Conservation (phyloP, 305 asterid genomes). For the Fraxinus velutina region DNA sequence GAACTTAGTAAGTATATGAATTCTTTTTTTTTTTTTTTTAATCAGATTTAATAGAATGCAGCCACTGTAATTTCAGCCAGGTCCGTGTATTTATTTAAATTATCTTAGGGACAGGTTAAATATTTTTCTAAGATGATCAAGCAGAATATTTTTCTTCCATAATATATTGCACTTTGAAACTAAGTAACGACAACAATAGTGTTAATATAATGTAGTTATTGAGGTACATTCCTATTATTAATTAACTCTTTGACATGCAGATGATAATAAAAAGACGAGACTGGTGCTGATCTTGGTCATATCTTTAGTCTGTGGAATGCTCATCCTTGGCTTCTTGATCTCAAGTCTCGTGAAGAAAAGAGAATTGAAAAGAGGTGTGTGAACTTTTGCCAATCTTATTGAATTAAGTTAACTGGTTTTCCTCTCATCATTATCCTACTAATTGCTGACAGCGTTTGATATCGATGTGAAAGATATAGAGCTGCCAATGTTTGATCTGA, state of each 20-base stretch:
- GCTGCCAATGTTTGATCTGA: slow-evolving; percentile 21
- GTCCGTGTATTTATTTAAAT: not conserved
- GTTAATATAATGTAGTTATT: no score
- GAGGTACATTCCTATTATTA: no score
- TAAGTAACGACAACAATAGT: no score
- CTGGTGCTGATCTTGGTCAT: no score
- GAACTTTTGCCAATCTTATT: not conserved
- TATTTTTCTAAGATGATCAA: not conserved
- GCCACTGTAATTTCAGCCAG: not conserved
- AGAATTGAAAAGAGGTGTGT: not conserved
- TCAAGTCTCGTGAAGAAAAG: no score
- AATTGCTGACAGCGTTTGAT: not conserved
- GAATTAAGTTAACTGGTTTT: not conserved
- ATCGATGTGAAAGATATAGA: not conserved
- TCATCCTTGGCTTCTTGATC: no score
- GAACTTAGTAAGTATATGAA: slow-evolving; percentile 13
- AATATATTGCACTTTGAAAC: no score
- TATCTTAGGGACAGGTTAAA: not conserved
- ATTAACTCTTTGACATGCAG: no score
- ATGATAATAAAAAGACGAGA: no score
- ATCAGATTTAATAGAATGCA: not conserved
- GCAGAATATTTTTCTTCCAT: no score
- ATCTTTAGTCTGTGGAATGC: no score
- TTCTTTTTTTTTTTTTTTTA: no score
- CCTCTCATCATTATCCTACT: not conserved